Evolutionary conservation across 2,329 filamentous ascomycete species (phyloP).

Genomic region (Diplodia corticola): DNA sequence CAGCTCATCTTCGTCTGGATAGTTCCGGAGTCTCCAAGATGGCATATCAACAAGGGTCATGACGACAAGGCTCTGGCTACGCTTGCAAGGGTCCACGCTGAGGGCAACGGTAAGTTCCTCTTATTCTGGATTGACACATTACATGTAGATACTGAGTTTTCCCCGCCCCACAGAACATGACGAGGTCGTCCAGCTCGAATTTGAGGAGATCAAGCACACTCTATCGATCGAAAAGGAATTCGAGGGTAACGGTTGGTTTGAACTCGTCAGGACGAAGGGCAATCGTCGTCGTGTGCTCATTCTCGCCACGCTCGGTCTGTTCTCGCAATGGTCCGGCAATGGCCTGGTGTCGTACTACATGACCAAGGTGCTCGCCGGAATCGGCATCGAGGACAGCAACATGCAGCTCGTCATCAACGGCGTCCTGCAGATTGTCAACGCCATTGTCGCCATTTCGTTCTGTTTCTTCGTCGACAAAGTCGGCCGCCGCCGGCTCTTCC

Average conservation of each 20-base stretch:
- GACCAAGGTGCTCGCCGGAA: constrained; percentile 61
- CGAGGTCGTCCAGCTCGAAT: constrained; percentile 65
- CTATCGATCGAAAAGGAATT: constrained; percentile 58
- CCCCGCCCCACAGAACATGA: background rate
- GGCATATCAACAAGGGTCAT: constrained; percentile 63
- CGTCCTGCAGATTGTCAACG: constrained; percentile 61
- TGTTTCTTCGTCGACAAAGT: constrained; percentile 58
- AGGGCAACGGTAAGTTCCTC: constrained; percentile 44
- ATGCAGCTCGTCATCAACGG: constrained; percentile 47
- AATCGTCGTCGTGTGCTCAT: constrained; percentile 66
- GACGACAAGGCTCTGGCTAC: constrained; percentile 62
- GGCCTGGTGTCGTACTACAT: constrained; percentile 68
- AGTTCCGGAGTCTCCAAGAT: constrained; percentile 68
- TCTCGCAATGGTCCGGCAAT: constrained; percentile 69
- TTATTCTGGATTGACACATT: background rate
- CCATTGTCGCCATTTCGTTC: constrained; percentile 58
- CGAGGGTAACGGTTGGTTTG: constrained; percentile 55
- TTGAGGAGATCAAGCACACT: constrained; percentile 65
- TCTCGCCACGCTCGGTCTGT: constrained; percentile 63
- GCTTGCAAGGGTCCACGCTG: constrained; percentile 63
- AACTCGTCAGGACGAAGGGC: constrained; percentile 63
- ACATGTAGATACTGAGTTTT: background rate
- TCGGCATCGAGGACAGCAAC: constrained; percentile 56
- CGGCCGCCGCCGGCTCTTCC: constrained; percentile 59
- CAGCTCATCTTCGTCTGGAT: constrained; percentile 65